Evolutionary conservation across 768 basidiomycete species (phyloP).

Genomic region (Rhodotorula babjevae): DNA sequence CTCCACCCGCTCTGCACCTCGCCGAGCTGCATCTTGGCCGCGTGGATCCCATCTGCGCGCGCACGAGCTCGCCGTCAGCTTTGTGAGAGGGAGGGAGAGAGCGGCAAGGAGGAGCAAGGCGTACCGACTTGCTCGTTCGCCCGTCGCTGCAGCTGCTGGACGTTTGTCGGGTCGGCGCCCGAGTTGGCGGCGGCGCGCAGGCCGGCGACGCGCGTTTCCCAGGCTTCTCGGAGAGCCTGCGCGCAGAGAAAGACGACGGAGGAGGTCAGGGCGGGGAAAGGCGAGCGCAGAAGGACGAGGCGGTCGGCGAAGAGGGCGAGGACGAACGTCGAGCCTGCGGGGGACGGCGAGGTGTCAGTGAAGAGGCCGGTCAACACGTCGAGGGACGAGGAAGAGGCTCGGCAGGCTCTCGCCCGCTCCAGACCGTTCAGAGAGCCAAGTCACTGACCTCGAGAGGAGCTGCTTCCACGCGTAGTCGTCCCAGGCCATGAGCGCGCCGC

Average conservation of each 20-base stretch:
- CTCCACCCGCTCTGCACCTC: conserved; percentile 31
- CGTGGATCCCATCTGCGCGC: conserved; percentile 25
- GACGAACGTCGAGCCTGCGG: not conserved
- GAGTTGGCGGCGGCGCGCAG: conserved; percentile 14
- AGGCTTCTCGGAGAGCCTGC: conserved; percentile 28
- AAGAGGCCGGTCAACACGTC: not conserved
- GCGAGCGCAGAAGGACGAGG: not conserved
- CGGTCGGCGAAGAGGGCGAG: not conserved
- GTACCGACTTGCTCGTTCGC: conserved; percentile 22
- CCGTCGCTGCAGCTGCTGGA: not conserved
- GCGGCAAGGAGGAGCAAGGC: no score
- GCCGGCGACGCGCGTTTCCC: conserved; percentile 16
- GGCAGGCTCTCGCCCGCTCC: no score
- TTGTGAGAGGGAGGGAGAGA: not conserved
- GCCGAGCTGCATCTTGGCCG: conserved; percentile 30
- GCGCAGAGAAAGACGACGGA: no score
- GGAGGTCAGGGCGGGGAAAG: not conserved
- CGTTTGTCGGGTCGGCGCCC: conserved; percentile 26
- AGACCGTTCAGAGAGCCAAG: not conserved
- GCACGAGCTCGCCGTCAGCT: not conserved
- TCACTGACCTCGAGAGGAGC: conserved; percentile 9
- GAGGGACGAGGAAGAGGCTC: not conserved
- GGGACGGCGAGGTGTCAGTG: no score
- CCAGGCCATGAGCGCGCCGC: conserved; percentile 15
- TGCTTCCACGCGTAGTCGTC: conserved; percentile 32